These are phyloP conservation scores for Thelonectria rubi DNA, from an alignment of 2,329 filamentous ascomycete species.

Conservation along the genomic window DNA sequence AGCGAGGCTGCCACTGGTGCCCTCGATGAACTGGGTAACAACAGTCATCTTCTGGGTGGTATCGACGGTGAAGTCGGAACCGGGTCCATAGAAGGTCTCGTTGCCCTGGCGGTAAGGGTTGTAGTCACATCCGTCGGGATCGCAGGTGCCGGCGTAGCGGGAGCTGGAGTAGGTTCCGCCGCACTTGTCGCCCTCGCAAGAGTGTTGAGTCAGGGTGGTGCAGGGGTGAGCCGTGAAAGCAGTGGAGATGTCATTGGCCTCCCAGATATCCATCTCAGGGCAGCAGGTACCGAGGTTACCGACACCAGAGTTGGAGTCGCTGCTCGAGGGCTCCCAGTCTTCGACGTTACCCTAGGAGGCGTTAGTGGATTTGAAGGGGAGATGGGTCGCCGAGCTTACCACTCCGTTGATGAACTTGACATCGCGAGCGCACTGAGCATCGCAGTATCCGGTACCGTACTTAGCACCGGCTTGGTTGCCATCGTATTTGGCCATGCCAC, in stretches of 20 bases:
- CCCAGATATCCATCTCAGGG: conserved; percentile 68
- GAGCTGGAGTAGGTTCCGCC: conserved; percentile 60
- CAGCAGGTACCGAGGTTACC: conserved; percentile 65
- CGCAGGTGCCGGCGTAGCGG: conserved; percentile 70
- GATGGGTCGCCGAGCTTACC: conserved; percentile 42
- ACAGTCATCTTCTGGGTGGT: conserved; percentile 69
- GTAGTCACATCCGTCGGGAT: conserved; percentile 75
- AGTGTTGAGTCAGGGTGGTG: conserved; percentile 55
- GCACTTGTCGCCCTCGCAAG: conserved; percentile 60
- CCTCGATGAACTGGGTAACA: conserved; percentile 68
- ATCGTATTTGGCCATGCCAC: conserved; percentile 59
- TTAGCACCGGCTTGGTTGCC: conserved; percentile 63
- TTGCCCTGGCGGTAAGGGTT: conserved; percentile 73
- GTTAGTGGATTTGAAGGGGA: neutral
- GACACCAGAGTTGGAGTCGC: conserved; percentile 62
- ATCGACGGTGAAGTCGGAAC: conserved; percentile 64
- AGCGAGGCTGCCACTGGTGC: conserved; percentile 59
- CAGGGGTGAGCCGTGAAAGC: conserved; percentile 73
- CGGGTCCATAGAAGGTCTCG: conserved; percentile 66
- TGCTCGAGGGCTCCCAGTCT: conserved; percentile 59
- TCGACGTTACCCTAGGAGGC: conserved; percentile 56
- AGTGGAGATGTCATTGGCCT: conserved; percentile 71
- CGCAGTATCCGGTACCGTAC: conserved; percentile 66
- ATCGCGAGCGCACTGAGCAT: conserved; percentile 60
- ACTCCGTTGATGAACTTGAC: conserved; percentile 66